Percentiles rank a stretch among this genome's conserved stretches.
These are phyloP conservation scores for Anethum foeniculum DNA, from an alignment of 140 eudicot genomes.

Conservation along the genomic window DNA sequence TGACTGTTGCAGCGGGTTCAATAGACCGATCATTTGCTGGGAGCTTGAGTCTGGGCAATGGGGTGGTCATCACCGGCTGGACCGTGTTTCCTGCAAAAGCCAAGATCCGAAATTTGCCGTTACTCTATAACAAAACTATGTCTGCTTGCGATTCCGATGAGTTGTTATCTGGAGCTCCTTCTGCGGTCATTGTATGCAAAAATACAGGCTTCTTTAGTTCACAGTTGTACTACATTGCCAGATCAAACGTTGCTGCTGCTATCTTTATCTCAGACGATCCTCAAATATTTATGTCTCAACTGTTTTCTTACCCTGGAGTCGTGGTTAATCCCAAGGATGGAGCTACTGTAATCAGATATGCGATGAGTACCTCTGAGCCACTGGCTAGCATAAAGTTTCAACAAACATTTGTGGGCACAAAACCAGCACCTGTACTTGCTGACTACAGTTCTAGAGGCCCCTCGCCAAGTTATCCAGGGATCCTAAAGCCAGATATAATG, in stretches of 20 bases:
- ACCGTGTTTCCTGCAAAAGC: constrained; percentile 23
- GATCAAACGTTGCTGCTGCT: constrained; percentile 21
- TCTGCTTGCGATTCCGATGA: constrained; percentile 15
- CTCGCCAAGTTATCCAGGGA: constrained; percentile 23
- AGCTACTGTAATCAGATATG: constrained; percentile 17
- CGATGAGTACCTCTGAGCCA: constrained; percentile 5
- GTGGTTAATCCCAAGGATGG: constrained; percentile 22
- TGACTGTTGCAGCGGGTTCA: constrained; percentile 30
- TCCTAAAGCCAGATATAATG: constrained; percentile 45
- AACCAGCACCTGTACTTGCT: constrained; percentile 36
- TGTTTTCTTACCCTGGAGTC: constrained; percentile 25
- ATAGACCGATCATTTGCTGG: constrained; percentile 26
- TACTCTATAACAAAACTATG: constrained; percentile 18
- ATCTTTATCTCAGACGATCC: constrained; percentile 27
- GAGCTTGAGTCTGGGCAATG: constrained; percentile 16
- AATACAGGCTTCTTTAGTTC: constrained; percentile 6
- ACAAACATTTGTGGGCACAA: constrained; percentile 28
- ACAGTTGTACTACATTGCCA: constrained; percentile 5
- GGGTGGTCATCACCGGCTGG: constrained; percentile 13
- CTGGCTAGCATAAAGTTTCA: constrained; percentile 29
- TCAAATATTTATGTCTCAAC: background rate
- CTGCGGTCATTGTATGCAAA: constrained; percentile 19
- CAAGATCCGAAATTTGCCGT: constrained; percentile 8
- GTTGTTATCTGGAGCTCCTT: constrained; percentile 10
- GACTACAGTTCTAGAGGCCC: constrained; percentile 41